These are phyloP conservation scores for Pseudogymnoascus destructans DNA, from an alignment of 2,329 filamentous ascomycete species.

Conservation along the genomic window DNA sequence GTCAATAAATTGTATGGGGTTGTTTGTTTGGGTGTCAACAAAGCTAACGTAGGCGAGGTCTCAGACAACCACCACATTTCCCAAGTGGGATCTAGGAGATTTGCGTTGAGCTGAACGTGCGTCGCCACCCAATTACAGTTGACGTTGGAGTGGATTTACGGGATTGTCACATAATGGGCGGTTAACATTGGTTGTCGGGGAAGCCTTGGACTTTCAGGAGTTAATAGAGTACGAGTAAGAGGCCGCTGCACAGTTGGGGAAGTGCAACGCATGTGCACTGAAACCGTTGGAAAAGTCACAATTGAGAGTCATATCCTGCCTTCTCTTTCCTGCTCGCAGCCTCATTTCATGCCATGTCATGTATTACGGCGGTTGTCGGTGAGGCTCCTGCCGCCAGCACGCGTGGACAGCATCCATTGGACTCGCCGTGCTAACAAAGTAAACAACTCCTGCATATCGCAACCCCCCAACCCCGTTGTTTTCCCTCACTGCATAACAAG, in stretches of 20 bases:
- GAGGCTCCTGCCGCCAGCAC: constrained; percentile 6
- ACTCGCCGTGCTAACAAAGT: neutral
- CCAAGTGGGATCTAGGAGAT: constrained; percentile 4
- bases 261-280: neutral
- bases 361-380: neutral
- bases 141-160: neutral
- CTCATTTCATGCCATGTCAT: constrained; percentile 1
- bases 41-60: constrained; percentile 10
- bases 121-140: neutral
- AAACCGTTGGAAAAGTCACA: neutral
- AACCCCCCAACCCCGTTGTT: constrained; percentile 4
- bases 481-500: constrained; percentile 1
- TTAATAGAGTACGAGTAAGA: neutral
- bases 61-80: constrained; percentile 7
- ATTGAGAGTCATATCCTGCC: constrained; percentile 1
- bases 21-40: constrained; percentile 10
- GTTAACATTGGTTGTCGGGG: constrained; percentile 3
- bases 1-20: constrained; percentile 10
- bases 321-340: neutral
- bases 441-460: constrained; percentile 3
- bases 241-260: neutral
- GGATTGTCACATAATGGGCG: constrained; percentile 8
- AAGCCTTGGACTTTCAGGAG: neutral
- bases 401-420: constrained; percentile 3
- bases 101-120: constrained; percentile 1